Base-by-base conservation (phyloP, 1,139 yeast genomes). In the Candida freyschussii region DNA sequence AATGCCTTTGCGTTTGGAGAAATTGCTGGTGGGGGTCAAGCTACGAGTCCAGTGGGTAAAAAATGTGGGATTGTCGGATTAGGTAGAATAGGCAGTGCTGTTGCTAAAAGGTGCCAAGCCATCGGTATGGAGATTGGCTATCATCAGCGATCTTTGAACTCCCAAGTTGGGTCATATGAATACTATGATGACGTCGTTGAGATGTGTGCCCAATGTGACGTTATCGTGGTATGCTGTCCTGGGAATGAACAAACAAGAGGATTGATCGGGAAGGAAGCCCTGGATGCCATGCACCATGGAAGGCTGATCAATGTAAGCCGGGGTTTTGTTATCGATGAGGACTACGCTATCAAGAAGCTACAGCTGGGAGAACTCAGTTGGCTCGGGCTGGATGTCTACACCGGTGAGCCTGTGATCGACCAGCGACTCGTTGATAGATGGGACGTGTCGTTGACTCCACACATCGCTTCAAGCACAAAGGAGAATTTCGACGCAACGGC, bases 331-430 rank as follows among this genome's bases (percentile, higher is more conserved):
- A 62, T 89, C 35, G 84, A 86, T 24, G 87, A 81, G 50, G 62
- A 65, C 8, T 89, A 81, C 1, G 64, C 87, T 19, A 73, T 81
- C 1, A 63, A 62, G 4, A 48, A 50, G 8, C 63, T 87, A 32
- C 62, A 73, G 42, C 48, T 62, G 2, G 91, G 89, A 1, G 72
- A 75, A 35, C 62, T 89, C 4, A 61, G 75, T 21, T 78, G 78
- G 51, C 84, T 82, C 4, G 96, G 95, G 0, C 61, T 82, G 26
- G 96, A 87, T 52, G 96, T 87, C 2, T 85, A 66, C 56, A 81
- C 78, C 45, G 55, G 69, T n/a, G 96, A 87, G 55, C 95, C 95
- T 5, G 26, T 30, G 0, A 67, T 81, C 7, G 72, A 75, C 41
- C 63, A 65, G 4, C 72, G 60, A 17, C 63, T 81, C 26, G 37